Conservation (phyloP, 805 yeast genomes). For the Hanseniaspora hatyaiensis region DNA sequence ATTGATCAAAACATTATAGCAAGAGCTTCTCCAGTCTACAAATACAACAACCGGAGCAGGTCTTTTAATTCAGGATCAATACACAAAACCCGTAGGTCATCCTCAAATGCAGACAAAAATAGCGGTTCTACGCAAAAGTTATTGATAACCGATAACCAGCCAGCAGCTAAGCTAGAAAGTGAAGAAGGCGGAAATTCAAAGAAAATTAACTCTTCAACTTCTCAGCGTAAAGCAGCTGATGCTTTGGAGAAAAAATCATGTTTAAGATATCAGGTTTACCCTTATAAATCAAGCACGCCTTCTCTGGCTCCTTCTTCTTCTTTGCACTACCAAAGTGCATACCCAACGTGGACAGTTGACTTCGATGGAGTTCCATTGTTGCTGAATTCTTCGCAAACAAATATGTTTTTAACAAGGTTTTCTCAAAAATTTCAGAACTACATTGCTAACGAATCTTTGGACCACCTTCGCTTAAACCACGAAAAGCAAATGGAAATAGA, state of each 20-base stretch:
- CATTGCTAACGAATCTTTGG: neutral
- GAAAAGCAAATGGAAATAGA: constrained; percentile 3
- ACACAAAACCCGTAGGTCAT: constrained; percentile 1
- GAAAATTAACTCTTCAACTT: constrained; percentile 3
- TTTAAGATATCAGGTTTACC: neutral
- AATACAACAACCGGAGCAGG: constrained; percentile 1
- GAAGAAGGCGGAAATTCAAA: constrained; percentile 3
- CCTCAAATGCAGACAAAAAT: neutral
- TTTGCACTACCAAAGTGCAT: neutral
- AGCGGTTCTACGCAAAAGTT: neutral
- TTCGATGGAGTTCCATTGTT: constrained; percentile 14
- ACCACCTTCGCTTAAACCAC: constrained; percentile 6
- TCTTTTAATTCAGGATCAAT: constrained; percentile 3
- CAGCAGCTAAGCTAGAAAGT: neutral
- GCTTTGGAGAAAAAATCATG: neutral
- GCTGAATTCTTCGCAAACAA: constrained; percentile 11
- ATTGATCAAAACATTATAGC: neutral
- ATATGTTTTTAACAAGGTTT: neutral
- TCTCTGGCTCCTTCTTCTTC: too few relatives aligned
- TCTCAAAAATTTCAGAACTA: constrained; percentile 1
- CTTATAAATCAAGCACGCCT: neutral
- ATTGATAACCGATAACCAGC: neutral
- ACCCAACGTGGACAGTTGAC: neutral
- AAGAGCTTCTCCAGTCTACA: neutral
- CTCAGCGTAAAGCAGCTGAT: neutral